Evolutionary conservation across 495 filamentous ascomycete species (phyloP).

Genomic region (Penicillium argentinense): DNA sequence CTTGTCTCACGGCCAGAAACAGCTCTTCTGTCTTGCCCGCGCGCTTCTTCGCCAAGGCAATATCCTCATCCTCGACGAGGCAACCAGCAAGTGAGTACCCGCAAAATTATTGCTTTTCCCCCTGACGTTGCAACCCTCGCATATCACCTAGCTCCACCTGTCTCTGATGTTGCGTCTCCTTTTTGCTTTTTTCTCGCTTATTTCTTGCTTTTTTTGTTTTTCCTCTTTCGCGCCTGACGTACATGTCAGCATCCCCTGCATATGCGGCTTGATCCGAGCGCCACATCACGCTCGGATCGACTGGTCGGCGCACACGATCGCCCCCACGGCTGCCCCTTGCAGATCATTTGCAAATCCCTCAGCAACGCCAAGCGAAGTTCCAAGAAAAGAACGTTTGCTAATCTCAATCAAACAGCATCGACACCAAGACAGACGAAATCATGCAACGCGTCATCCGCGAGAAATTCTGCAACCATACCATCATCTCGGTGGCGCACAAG

Average conservation of each 20-base stretch:
- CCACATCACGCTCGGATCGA: slow-evolving; percentile 9
- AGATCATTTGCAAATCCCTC: slow-evolving; percentile 1
- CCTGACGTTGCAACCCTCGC: slow-evolving; percentile 18
- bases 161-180: not conserved
- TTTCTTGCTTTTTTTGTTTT: slow-evolving; percentile 6
- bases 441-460: slow-evolving; percentile 60
- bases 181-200: slow-evolving; percentile 1
- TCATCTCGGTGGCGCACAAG: slow-evolving; percentile 63
- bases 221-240: not conserved
- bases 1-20: slow-evolving; percentile 61
- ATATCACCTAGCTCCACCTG: slow-evolving; percentile 5
- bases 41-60: slow-evolving; percentile 52
- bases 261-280: slow-evolving; percentile 23
- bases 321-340: slow-evolving; percentile 13
- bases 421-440: slow-evolving; percentile 54
- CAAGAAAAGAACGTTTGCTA: not conserved
- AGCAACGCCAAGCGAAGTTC: not conserved
- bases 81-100: slow-evolving; percentile 48
- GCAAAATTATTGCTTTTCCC: slow-evolving; percentile 13
- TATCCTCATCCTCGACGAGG: slow-evolving; percentile 53
- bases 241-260: slow-evolving; percentile 26
- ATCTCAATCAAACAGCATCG: slow-evolving; percentile 39
- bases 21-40: slow-evolving; percentile 64
- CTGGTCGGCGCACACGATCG: not conserved
- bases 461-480: slow-evolving; percentile 57